A percentile compares a stretch with the other conserved stretches of the same genome.
Evolutionary conservation across 202 grass and related monocot species (phyloP).

Genomic region (Carex sylvatica): DNA sequence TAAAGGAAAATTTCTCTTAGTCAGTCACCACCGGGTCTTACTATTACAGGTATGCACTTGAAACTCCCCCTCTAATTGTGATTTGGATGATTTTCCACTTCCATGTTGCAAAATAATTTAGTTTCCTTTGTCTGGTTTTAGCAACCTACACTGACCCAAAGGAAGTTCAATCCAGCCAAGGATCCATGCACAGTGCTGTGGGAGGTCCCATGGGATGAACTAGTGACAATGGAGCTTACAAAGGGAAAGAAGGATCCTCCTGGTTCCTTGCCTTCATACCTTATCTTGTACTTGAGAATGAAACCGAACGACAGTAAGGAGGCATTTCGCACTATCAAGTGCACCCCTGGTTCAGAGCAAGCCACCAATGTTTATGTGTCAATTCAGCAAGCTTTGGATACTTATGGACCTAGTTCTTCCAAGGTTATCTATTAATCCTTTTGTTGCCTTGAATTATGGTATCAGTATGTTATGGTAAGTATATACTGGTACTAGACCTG

Average conservation of each 20-base stretch:
- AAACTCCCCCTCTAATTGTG: neutral
- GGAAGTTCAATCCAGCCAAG: slow-evolving; percentile 90
- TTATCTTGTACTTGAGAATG: slow-evolving; percentile 86
- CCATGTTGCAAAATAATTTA: slow-evolving; percentile 24
- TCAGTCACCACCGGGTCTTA: slow-evolving; percentile 81
- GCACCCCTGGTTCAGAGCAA: slow-evolving; percentile 64
- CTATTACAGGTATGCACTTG: slow-evolving; percentile 64
- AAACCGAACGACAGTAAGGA: slow-evolving; percentile 67
- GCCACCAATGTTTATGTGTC: slow-evolving; percentile 61
- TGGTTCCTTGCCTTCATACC: slow-evolving; percentile 66
- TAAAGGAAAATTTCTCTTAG: slow-evolving; percentile 79
- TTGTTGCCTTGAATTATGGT: slow-evolving; percentile 17
- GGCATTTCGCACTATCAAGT: slow-evolving; percentile 70
- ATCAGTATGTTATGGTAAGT: slow-evolving; percentile 2
- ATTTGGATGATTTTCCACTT: neutral
- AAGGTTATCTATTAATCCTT: slow-evolving; percentile 51
- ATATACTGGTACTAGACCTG: slow-evolving; percentile 16
- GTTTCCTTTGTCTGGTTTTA: slow-evolving; percentile 39
- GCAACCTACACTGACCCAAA: slow-evolving; percentile 82
- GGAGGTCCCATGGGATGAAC: slow-evolving; percentile 92
- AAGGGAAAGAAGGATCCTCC: slow-evolving; percentile 80
- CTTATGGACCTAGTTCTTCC: slow-evolving; percentile 59
- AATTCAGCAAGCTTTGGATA: slow-evolving; percentile 65
- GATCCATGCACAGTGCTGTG: slow-evolving; percentile 87
- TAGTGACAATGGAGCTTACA: slow-evolving; percentile 75